A percentile compares a stretch with the other conserved stretches of the same genome.
Evolutionary conservation across 2,329 filamentous ascomycete genomes (phyloP).

Genomic region (Fusarium nurragi): DNA sequence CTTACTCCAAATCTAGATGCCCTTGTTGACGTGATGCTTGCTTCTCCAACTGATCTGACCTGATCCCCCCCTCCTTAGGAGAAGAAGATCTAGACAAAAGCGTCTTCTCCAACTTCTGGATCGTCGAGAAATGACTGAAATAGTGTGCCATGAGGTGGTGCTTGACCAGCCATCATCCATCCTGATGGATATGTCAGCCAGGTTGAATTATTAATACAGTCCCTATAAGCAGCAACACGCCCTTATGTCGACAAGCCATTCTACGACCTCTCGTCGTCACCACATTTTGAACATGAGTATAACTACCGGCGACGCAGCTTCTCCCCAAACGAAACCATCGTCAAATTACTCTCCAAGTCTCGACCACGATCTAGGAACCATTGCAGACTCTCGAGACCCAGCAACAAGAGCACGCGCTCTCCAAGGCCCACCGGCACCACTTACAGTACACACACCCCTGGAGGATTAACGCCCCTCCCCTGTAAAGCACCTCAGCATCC

Average conservation of each 20-base stretch:
- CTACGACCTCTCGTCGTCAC: neutral
- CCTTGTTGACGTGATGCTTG: neutral
- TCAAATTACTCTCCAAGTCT: conserved; percentile 29
- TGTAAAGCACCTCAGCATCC: conserved; percentile 34
- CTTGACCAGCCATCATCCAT: conserved; percentile 14
- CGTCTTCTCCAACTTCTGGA: conserved; percentile 21
- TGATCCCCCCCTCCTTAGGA: neutral
- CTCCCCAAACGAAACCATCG: conserved; percentile 22
- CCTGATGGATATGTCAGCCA: neutral
- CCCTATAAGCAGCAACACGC: neutral
- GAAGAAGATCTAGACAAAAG: conserved; percentile 2
- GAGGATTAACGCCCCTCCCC: conserved; percentile 24
- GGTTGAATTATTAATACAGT: neutral
- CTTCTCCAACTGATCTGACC: conserved; percentile 28
- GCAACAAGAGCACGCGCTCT: conserved; percentile 29
- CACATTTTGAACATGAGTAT: neutral
- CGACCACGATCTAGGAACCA: conserved; percentile 32
- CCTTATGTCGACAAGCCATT: neutral
- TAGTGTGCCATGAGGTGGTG: conserved; percentile 24
- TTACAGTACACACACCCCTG: conserved; percentile 23
- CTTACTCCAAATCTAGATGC: conserved; percentile 26
- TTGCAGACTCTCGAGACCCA: conserved; percentile 34
- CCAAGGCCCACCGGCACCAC: conserved; percentile 5
- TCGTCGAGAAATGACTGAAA: conserved; percentile 4
- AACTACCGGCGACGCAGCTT: neutral